Conservation (phyloP, 257 asterid species). For the Linaria vulgaris region DNA sequence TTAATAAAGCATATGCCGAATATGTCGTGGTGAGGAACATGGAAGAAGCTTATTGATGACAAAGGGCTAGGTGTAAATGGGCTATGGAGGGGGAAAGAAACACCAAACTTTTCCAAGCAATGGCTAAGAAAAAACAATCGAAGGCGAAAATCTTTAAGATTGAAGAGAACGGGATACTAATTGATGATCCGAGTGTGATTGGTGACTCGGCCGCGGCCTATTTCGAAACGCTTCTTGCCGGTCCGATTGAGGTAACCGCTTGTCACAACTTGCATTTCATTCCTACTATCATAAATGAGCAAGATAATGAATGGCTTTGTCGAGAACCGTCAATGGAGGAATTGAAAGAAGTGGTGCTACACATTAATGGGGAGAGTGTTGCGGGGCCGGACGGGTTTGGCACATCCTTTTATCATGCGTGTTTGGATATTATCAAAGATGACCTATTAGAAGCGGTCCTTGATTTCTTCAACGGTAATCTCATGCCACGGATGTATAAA, state of each 20-base stretch:
- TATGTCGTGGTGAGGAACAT: too few species aligned
- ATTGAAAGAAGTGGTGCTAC: not conserved
- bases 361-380: too few species aligned
- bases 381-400: not conserved
- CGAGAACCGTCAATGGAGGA: not conserved
- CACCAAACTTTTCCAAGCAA: not conserved
- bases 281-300: not conserved
- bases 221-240: too few species aligned
- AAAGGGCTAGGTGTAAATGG: not conserved
- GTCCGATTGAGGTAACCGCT: too few species aligned
- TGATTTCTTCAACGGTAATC: not conserved
- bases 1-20: too few species aligned
- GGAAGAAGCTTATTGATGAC: not conserved
- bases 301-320: not conserved
- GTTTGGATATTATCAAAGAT: not conserved
- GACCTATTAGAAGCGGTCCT: too few species aligned
- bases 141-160: not conserved
- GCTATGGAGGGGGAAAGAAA: not conserved
- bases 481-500: not conserved
- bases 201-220: not conserved
- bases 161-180: not conserved
- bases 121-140: not conserved
- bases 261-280: too few species aligned
- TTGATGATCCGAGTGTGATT: not conserved
- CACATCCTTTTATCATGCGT: not conserved